phyloP scores from a whole-genome alignment of 345 rosid genomes.

The Noccaea caerulescens region DNA sequence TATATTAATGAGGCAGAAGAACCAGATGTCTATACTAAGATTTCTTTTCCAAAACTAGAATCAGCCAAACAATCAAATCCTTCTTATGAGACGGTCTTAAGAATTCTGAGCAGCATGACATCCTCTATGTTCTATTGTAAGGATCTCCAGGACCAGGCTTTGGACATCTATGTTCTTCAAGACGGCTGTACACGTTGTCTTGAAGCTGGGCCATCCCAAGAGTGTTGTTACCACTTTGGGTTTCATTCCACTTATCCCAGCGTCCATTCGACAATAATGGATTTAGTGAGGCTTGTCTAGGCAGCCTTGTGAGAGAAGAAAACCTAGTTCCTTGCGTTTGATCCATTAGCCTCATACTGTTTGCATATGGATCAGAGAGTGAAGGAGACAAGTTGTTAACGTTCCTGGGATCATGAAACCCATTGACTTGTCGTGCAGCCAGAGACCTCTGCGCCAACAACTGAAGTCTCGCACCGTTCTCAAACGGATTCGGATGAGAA shows the following conservation, averaged over 20 bases:
- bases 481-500: conserved; percentile 55
- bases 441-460: conserved; percentile 71
- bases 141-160: conserved; percentile 69
- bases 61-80: conserved; percentile 15
- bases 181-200: conserved; percentile 51
- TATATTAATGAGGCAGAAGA: not conserved
- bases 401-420: conserved; percentile 56
- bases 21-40: conserved; percentile 8
- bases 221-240: conserved; percentile 54
- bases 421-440: conserved; percentile 57
- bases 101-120: conserved; percentile 43
- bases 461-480: conserved; percentile 68
- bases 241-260: conserved; percentile 79
- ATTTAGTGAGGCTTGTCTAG: conserved; percentile 64
- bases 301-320: conserved; percentile 54
- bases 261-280: conserved; percentile 61
- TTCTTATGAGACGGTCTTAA: conserved; percentile 5
- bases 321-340: conserved; percentile 54
- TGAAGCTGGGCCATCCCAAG: conserved; percentile 59
- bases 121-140: conserved; percentile 69
- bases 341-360: conserved; percentile 65
- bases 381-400: conserved; percentile 49
- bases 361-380: conserved; percentile 55
- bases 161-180: conserved; percentile 66
- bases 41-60: conserved; percentile 1